These are phyloP conservation scores for Talaromyces amestolkiae DNA, from an alignment of 2,329 filamentous ascomycete species.

Conservation along the genomic window DNA sequence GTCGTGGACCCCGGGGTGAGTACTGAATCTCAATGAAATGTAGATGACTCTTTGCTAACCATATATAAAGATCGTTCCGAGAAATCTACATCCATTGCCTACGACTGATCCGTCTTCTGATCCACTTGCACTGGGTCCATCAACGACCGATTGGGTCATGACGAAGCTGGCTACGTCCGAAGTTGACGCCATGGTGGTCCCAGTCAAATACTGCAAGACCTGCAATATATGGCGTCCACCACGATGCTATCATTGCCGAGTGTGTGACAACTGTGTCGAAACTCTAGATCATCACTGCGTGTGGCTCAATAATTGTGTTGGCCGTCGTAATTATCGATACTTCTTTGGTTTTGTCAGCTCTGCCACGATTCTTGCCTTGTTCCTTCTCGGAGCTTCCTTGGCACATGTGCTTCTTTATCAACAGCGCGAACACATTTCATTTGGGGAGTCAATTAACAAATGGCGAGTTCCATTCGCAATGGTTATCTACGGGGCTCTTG, in stretches of 20 bases:
- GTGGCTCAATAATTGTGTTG: constrained; percentile 98
- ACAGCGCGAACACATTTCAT: constrained; percentile 61
- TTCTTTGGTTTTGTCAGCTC: constrained; percentile 90
- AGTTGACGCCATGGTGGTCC: constrained; percentile 92
- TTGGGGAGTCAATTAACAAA: constrained; percentile 64
- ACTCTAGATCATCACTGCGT: constrained; percentile 98
- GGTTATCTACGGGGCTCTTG: constrained; percentile 76
- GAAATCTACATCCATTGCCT: constrained; percentile 89
- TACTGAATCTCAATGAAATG: constrained; percentile 24
- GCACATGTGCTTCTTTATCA: constrained; percentile 75
- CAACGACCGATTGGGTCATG: constrained; percentile 90
- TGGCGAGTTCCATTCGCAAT: constrained; percentile 84
- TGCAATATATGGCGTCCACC: constrained; percentile 97
- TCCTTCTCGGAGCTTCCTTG: constrained; percentile 74
- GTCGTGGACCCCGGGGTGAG: constrained; percentile 88
- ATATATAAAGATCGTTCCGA: constrained; percentile 72
- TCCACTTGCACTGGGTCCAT: constrained; percentile 74
- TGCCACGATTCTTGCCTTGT: constrained; percentile 72
- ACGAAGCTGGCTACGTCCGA: constrained; percentile 73
- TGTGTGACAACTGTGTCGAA: constrained; percentile 96
- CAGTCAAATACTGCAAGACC: constrained; percentile 95
- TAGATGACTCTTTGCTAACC: constrained; percentile 13
- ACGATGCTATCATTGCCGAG: constrained; percentile 89
- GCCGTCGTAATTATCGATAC: constrained; percentile 94
- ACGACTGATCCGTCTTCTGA: constrained; percentile 72